A percentile compares a stretch with the other conserved stretches of the same genome.
phyloP scores from a whole-genome alignment of 73 alveolate species.

The Tetrahymena elliotti region DNA sequence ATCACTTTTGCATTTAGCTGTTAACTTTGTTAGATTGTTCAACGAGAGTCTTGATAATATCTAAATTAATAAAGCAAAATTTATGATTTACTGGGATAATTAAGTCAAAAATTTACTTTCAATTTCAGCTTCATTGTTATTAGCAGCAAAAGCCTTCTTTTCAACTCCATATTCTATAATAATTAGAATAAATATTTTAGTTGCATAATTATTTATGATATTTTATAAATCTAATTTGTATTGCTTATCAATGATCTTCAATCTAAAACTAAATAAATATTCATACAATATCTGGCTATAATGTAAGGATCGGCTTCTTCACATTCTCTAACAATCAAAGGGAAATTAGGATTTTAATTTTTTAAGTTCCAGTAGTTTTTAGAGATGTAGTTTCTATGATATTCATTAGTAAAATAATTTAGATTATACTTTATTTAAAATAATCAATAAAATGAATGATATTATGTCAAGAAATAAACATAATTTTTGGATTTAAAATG shows the following conservation, averaged over 20 bases:
- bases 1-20: neutral
- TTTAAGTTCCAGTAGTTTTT: slow-evolving; percentile 62
- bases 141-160: slow-evolving; percentile 58
- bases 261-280: neutral
- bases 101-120: slow-evolving; percentile 14
- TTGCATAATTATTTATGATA: neutral
- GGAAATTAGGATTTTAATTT: slow-evolving; percentile 59
- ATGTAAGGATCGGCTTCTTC: slow-evolving; percentile 70
- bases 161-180: slow-evolving; percentile 68
- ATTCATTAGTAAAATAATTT: neutral
- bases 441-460: neutral
- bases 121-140: slow-evolving; percentile 48
- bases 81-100: neutral
- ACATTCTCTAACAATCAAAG: slow-evolving; percentile 81
- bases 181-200: neutral
- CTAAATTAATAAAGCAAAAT: neutral
- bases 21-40: neutral
- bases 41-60: neutral
- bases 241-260: neutral
- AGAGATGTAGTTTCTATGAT: slow-evolving; percentile 44
- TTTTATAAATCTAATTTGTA: neutral
- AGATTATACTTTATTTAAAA: neutral
- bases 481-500: neutral
- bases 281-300: slow-evolving; percentile 57
- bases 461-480: neutral